Base-by-base conservation (phyloP, 1,284 basidiomycete genomes). In the Ganoderma resinaceum region DNA sequence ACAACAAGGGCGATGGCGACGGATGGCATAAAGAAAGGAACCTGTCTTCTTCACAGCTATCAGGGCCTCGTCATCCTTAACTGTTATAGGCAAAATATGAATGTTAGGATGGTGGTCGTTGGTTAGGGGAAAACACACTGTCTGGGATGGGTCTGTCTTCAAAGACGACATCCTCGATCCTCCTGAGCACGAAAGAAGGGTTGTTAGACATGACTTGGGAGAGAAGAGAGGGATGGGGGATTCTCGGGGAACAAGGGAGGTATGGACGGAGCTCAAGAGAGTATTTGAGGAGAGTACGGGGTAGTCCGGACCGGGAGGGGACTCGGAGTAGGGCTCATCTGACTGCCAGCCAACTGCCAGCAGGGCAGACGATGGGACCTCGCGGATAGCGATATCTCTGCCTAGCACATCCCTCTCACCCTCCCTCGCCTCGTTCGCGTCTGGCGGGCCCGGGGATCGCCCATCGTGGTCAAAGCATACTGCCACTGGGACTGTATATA, bases 1-100 rank as follows among this genome's bases (percentile, higher is more conserved):
- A 63, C n/a, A 29, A 26, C 55, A 38, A 38, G 8, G n/a, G 35
- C 23, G n/a, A 60, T 26, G 18, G 33, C 23, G 49, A 43, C 5
- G 2, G 38, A 38, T 20, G 8, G 23, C n/a, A 31, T 16, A 31
- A 31, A 77, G 87, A 31, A 31, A 77, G 87, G 69, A 71, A 91
- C 93, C 94, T 29, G 95, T 96, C 82, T 97, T 96, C 82, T 96
- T 96, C 61, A 98, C 91, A 76, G 95, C 88, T 60, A 99, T 89
- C 38, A 98, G 89, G 57, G 97, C 95, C 76, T 98, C 93, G 75
- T 93, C 86, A 63, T 87, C 87, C 29, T 85, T 84, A 70, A 94
- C 92, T 92, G n/a, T n/a, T n/a, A 75, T 38, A 60, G 29, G 66
- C 26, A 67, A 49, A 23, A 49, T n/a, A 67, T 65, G 53, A 66